Conservation (phyloP, 768 basidiomycete species). For the Baorangia bicolor region DNA sequence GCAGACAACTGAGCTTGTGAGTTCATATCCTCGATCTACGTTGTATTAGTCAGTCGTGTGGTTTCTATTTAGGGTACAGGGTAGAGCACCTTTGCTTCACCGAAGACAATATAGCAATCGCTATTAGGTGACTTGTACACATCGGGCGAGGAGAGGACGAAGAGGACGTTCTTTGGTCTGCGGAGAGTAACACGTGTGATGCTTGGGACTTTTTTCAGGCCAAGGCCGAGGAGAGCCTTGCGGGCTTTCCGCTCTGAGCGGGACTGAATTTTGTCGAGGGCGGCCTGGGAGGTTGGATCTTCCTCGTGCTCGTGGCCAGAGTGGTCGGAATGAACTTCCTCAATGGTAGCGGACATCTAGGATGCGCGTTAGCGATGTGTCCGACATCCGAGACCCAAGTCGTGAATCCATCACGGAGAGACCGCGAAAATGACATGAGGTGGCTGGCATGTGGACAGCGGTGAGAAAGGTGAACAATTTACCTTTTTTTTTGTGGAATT, state of each 20-base stretch:
- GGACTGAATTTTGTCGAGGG: slow-evolving; percentile 91
- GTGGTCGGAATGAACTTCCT: slow-evolving; percentile 81
- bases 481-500: slow-evolving; percentile 24
- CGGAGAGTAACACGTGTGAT: slow-evolving; percentile 95
- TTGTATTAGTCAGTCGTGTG: background rate
- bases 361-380: slow-evolving; percentile 25
- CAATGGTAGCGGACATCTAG: slow-evolving; percentile 74
- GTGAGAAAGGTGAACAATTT: background rate
- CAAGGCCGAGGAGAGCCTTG: slow-evolving; percentile 88
- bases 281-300: slow-evolving; percentile 80
- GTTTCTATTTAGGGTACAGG: slow-evolving; percentile 5
- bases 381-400: slow-evolving; percentile 28
- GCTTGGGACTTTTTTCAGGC: slow-evolving; percentile 87
- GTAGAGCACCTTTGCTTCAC: slow-evolving; percentile 80
- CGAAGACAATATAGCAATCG: slow-evolving; percentile 99
- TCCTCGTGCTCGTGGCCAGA: slow-evolving; percentile 74
- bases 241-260: slow-evolving; percentile 93
- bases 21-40: slow-evolving; percentile 85
- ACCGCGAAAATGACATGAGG: background rate
- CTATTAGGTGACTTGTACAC: slow-evolving; percentile 98
- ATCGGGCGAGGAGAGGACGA: slow-evolving; percentile 91
- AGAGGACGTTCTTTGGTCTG: slow-evolving; percentile 93
- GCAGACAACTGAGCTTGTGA: slow-evolving; percentile 72
- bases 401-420: slow-evolving; percentile 30
- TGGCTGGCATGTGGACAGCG: background rate